These are phyloP conservation scores for Cercospora sp. DNA, from an alignment of 2,329 filamentous ascomycete species.

Conservation along the genomic window DNA sequence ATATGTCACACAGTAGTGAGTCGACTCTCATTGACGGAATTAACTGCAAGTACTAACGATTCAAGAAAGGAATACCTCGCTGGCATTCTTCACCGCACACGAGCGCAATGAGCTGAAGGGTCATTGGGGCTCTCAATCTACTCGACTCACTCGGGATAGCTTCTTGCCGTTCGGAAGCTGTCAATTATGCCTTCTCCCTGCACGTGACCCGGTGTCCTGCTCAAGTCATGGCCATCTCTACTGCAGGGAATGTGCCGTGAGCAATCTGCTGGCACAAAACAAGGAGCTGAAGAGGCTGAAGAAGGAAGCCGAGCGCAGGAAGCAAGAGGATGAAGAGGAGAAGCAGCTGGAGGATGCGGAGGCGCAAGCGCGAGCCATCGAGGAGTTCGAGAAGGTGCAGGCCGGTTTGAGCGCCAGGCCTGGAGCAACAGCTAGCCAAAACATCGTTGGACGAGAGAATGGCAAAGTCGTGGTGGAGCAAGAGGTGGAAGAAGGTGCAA, in stretches of 20 bases:
- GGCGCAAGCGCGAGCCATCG: constrained; percentile 67
- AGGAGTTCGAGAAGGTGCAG: constrained; percentile 82
- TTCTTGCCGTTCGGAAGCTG: constrained; percentile 91
- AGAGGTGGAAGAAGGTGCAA: constrained; percentile 30
- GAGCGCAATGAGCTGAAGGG: constrained; percentile 80
- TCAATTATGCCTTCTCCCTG: constrained; percentile 78
- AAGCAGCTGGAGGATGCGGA: constrained; percentile 65
- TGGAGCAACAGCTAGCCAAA: constrained; percentile 46
- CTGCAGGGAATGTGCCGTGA: constrained; percentile 90
- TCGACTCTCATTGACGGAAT: background rate
- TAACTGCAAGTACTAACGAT: constrained; percentile 2
- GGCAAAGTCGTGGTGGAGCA: constrained; percentile 34
- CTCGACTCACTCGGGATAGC: constrained; percentile 84
- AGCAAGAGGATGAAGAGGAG: constrained; percentile 63
- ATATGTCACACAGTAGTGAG: constrained; percentile 15
- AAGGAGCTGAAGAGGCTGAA: constrained; percentile 85
- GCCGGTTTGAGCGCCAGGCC: constrained; percentile 55
- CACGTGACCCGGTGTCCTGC: constrained; percentile 81
- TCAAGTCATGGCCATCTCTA: constrained; percentile 78
- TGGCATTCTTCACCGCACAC: constrained; percentile 90
- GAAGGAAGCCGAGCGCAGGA: constrained; percentile 59
- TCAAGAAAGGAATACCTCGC: constrained; percentile 76
- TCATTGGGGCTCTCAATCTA: constrained; percentile 77
- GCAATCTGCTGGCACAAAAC: constrained; percentile 85
- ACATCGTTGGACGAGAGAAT: constrained; percentile 47